A percentile compares a stretch with the other conserved stretches of the same genome.
These are phyloP conservation scores for Digitaria exilis DNA, from an alignment of 202 grass and related monocot genomes.

Conservation along the genomic window DNA sequence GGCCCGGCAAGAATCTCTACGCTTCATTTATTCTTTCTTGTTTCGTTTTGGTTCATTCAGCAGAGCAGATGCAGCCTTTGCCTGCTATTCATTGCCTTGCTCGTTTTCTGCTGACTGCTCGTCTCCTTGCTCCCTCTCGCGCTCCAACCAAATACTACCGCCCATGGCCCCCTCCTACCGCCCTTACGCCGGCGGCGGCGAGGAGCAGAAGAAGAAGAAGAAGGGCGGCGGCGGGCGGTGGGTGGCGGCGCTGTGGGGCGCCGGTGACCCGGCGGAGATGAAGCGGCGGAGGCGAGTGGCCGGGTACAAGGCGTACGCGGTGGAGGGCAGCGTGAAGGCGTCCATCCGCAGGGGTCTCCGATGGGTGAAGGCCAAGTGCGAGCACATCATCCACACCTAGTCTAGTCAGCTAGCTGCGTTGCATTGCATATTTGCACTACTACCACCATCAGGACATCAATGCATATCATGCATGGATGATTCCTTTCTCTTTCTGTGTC, in stretches of 20 bases:
- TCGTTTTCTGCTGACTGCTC: too few relatives aligned
- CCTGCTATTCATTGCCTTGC: not conserved
- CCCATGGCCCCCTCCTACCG: slow-evolving; percentile 55
- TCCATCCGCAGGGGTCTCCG: slow-evolving; percentile 73
- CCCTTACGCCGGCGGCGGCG: slow-evolving; percentile 31
- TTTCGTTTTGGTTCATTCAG: too few relatives aligned
- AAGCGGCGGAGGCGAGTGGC: slow-evolving; percentile 74
- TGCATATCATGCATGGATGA: too few relatives aligned
- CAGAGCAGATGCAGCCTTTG: not conserved
- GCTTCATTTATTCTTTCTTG: not conserved
- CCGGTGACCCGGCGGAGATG: slow-evolving; percentile 80
- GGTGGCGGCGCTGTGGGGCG: not conserved
- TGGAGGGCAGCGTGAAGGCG: slow-evolving; percentile 83
- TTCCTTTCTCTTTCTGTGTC: too few relatives aligned
- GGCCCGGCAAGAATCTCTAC: not conserved
- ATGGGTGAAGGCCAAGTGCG: slow-evolving; percentile 89
- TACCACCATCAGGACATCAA: too few relatives aligned
- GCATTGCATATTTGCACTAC: too few relatives aligned
- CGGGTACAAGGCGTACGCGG: slow-evolving; percentile 84
- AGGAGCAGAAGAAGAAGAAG: slow-evolving; percentile 23
- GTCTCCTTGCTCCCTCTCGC: too few relatives aligned
- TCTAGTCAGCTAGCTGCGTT: too few relatives aligned
- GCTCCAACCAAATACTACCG: too few relatives aligned
- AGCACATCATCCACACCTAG: slow-evolving; percentile 56
- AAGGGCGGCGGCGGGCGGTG: not conserved